Evolutionary conservation across 805 yeast species (phyloP).

Genomic region (Monosporozyma servazzii): DNA sequence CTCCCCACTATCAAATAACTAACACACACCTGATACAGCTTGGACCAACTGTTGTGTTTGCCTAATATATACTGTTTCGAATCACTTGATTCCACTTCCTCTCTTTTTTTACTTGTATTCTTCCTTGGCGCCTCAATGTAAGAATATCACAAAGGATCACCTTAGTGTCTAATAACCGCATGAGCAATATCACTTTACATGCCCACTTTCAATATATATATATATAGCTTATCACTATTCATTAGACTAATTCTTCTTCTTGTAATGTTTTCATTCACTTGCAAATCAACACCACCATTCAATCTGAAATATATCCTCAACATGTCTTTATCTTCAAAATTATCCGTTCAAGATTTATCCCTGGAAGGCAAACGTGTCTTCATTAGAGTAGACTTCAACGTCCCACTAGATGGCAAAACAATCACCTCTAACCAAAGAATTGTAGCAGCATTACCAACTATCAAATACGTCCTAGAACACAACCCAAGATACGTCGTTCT

Average conservation of each 20-base stretch:
- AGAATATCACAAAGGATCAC: too few species aligned
- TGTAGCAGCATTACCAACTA: conserved; percentile 98
- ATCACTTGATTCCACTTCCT: too few species aligned
- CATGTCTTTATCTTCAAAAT: conserved; percentile 91
- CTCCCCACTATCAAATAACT: too few species aligned
- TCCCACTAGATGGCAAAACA: conserved; percentile 88
- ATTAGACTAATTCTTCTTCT: neutral
- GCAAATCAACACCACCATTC: neutral
- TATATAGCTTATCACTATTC: neutral
- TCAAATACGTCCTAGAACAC: conserved; percentile 85
- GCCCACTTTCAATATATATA: too few species aligned
- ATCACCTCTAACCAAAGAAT: conserved; percentile 99
- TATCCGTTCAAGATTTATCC: conserved; percentile 85
- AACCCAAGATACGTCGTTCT: conserved; percentile 85
- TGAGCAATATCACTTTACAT: too few species aligned
- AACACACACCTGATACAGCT: too few species aligned
- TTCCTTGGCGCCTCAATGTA: too few species aligned
- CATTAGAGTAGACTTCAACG: conserved; percentile 96
- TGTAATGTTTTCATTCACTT: neutral
- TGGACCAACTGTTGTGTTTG: too few species aligned
- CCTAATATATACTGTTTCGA: too few species aligned
- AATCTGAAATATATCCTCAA: conserved; percentile 5
- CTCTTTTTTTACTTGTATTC: too few species aligned
- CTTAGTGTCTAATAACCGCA: too few species aligned
- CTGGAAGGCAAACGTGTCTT: conserved; percentile 90